A percentile compares a stretch with the other conserved stretches of the same genome.
These are phyloP conservation scores for Meyerozyma elateridarum DNA, from an alignment of 1,139 yeast species.

Conservation along the genomic window DNA sequence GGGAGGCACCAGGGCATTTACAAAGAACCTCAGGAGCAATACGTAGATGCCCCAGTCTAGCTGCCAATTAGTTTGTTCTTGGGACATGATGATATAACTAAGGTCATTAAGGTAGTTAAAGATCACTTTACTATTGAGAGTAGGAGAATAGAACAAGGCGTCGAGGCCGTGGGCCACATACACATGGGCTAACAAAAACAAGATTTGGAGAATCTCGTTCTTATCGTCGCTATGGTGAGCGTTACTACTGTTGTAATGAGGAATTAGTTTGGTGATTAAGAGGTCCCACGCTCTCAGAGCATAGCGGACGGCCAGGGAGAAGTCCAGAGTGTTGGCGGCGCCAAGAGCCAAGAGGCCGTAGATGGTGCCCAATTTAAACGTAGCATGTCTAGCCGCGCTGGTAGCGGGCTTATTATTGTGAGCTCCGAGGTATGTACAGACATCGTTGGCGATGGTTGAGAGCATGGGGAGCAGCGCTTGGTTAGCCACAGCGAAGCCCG, in stretches of 20 bases:
- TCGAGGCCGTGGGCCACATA: slow-evolving; percentile 26
- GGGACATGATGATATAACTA: slow-evolving; percentile 16
- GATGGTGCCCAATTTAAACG: slow-evolving; percentile 4
- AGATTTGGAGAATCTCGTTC: slow-evolving; percentile 32
- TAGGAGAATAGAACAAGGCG: slow-evolving; percentile 11
- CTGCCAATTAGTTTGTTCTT: slow-evolving; percentile 6
- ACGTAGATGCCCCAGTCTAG: slow-evolving; percentile 11
- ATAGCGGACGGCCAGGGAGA: slow-evolving; percentile 3
- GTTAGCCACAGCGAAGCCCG: slow-evolving; percentile 2
- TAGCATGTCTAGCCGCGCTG: neutral
- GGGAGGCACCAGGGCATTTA: slow-evolving; percentile 7
- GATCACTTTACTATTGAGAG: slow-evolving; percentile 21
- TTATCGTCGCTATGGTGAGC: slow-evolving; percentile 30
- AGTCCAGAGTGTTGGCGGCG: slow-evolving; percentile 2
- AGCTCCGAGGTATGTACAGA: slow-evolving; percentile 3
- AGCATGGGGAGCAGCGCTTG: slow-evolving; percentile 1
- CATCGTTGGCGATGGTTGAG: slow-evolving; percentile 1
- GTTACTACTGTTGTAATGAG: slow-evolving; percentile 28
- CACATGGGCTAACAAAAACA: slow-evolving; percentile 29
- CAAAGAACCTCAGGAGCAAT: slow-evolving; percentile 8
- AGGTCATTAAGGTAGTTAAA: slow-evolving; percentile 46
- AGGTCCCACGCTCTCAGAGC: slow-evolving; percentile 34
- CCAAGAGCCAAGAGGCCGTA: slow-evolving; percentile 5
- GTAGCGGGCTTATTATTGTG: slow-evolving; percentile 2
- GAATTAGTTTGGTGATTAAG: slow-evolving; percentile 38